Evolutionary conservation across 2,329 filamentous ascomycete genomes (phyloP), one percentile per base, ranked within the genome.

Genomic region (Leptographium lundbergii): DNA sequence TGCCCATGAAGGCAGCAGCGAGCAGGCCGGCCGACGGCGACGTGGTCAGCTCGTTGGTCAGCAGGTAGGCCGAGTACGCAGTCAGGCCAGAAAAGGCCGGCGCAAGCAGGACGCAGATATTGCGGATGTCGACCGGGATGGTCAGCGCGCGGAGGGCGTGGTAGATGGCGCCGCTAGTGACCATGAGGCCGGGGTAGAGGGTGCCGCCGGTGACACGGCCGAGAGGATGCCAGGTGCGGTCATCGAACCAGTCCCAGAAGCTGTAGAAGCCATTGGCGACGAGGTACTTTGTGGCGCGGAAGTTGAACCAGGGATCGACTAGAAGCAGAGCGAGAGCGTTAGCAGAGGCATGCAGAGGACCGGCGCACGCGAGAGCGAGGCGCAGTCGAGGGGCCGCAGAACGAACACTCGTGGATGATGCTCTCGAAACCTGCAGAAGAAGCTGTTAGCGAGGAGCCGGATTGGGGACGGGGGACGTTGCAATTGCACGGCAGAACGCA

Each of bases 261-360:
- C 88, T 91, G 74, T 96, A 95, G 77, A 99, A 97, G 68, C 94
- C 94, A 85, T 99, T 84, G 70, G 92, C 84, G 59, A 99, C 89
- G 59, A 99, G 83, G 70, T 99, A 97, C 75, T 97, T 97, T 59
- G 94, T 97, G 65, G 94, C 94, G 74, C 94, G 83, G 76, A 99
- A 99, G 76, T 99, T 99, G 79, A 99, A 99, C 94, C 94, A 99
- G 42, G 94, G 94, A 75, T 99, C 94, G 76, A 99, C 92, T 99
- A 70, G 52, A 69, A 45, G 42, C 10, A 13, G 52, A 50, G 24
- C 14, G 19, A 42, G 9, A 19, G 59, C 53, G 56, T 70, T 65
- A 70, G 69, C 63, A 67, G 57, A 51, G 54, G 29, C 56, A 51
- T 56, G 57, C 58, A 51, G 47, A 58, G 56, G 45, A 47, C 48